phyloP scores from a whole-genome alignment of 768 basidiomycete species.

The Pleurotus tuber-regium region DNA sequence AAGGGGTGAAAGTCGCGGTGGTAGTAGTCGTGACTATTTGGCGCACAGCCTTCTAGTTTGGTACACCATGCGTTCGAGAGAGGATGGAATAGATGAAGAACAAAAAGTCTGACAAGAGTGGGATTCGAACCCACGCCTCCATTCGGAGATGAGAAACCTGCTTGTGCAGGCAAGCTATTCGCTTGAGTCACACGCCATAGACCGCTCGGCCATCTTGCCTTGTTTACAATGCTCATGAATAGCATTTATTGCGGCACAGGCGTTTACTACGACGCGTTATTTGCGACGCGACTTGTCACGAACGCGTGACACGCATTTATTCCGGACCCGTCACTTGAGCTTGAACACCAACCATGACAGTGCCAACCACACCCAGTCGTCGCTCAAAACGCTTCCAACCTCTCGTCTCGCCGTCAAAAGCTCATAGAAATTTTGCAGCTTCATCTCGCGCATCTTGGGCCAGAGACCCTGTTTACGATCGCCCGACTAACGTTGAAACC shows the following conservation, averaged over 20 bases:
- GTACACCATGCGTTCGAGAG: too few relatives aligned
- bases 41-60: too few relatives aligned
- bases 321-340: background rate
- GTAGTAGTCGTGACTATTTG: too few relatives aligned
- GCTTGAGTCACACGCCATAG: constrained; percentile 26
- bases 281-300: background rate
- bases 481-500: constrained; percentile 2
- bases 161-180: constrained; percentile 26
- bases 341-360: background rate
- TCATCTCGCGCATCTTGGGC: constrained; percentile 4
- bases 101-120: constrained; percentile 35
- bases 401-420: constrained; percentile 3
- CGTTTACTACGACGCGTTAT: background rate
- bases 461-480: constrained; percentile 1
- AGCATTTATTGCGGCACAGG: too few relatives aligned
- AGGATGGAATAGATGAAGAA: too few relatives aligned
- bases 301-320: constrained; percentile 6
- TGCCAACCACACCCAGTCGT: constrained; percentile 11
- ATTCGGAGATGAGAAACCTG: constrained; percentile 34
- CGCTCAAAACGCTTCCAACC: constrained; percentile 15
- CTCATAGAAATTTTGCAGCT: background rate
- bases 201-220: constrained; percentile 21
- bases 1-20: too few relatives aligned
- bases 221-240: background rate
- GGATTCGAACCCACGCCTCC: constrained; percentile 42